These are phyloP conservation scores for Sporobolomyces phaffii DNA, from an alignment of 768 basidiomycete genomes.

Conservation along the genomic window DNA sequence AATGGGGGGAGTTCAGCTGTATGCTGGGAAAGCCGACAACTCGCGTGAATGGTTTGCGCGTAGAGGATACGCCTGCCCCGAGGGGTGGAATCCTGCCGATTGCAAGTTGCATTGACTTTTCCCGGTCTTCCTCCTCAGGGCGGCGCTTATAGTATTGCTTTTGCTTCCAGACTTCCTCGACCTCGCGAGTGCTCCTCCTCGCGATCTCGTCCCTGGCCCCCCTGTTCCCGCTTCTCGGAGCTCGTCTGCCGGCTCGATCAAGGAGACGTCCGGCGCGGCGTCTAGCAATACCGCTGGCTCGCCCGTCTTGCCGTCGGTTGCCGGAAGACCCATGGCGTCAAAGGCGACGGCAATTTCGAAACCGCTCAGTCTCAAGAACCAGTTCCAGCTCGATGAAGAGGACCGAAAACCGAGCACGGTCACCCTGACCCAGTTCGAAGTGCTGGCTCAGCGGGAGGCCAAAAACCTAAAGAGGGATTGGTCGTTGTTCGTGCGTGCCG, in stretches of 20 bases:
- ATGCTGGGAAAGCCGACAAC: conserved; percentile 69
- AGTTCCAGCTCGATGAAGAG: not conserved
- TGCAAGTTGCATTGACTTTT: conserved; percentile 43
- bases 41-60: conserved; percentile 60
- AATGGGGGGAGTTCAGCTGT: conserved; percentile 63
- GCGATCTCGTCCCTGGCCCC: not conserved
- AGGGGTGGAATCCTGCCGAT: conserved; percentile 87
- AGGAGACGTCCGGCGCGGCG: not conserved
- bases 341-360: not conserved
- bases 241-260: not conserved
- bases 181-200: conserved; percentile 64
- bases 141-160: too few relatives aligned
- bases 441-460: conserved; percentile 76
- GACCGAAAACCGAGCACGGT: conserved; percentile 58
- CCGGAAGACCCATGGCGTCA: not conserved
- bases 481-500: conserved; percentile 24
- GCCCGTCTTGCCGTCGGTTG: not conserved
- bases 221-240: not conserved
- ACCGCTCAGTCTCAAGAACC: conserved; percentile 8
- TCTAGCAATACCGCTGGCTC: not conserved
- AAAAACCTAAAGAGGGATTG: conserved; percentile 61
- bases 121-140: too few relatives aligned
- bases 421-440: conserved; percentile 81
- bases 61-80: conserved; percentile 55
- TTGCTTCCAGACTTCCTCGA: conserved; percentile 60